These are phyloP conservation scores for Panicum hallii DNA, from an alignment of 202 grass and related monocot species.

Conservation along the genomic window DNA sequence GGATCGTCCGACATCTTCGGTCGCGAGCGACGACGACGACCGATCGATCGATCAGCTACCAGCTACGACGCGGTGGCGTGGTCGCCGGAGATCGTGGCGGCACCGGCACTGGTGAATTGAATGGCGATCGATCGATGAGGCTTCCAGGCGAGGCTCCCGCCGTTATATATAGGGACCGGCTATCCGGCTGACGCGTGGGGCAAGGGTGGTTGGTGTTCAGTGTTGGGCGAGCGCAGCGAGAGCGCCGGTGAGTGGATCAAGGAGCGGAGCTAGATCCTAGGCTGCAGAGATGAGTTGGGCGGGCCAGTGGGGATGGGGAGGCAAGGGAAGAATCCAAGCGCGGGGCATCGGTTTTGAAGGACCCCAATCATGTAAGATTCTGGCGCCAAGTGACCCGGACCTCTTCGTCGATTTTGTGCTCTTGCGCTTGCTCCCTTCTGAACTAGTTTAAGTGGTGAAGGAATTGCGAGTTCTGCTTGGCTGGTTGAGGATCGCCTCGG, in stretches of 20 bases:
- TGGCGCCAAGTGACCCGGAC: neutral
- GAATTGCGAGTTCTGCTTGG: neutral
- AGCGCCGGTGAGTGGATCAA: constrained; percentile 38
- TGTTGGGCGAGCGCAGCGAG: constrained; percentile 38
- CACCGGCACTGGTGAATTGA: neutral
- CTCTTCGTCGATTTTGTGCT: neutral
- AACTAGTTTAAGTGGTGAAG: neutral
- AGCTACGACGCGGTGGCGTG: neutral
- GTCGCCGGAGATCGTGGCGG: constrained; percentile 1
- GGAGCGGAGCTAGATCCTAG: constrained; percentile 49
- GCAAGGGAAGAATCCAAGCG: constrained; percentile 52
- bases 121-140: constrained; percentile 36
- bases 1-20: constrained; percentile 16
- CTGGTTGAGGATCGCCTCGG: constrained; percentile 10
- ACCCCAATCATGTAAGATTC: neutral
- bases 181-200: neutral
- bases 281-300: constrained; percentile 42
- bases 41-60: constrained; percentile 16
- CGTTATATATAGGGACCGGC: constrained; percentile 22
- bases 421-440: neutral
- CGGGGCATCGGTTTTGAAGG: constrained; percentile 48
- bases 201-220: neutral
- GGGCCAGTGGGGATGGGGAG: neutral
- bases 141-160: neutral
- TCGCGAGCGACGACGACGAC: neutral